Conservation (phyloP, 73 alveolate genomes). For the Paramecium bursaria region DNA sequence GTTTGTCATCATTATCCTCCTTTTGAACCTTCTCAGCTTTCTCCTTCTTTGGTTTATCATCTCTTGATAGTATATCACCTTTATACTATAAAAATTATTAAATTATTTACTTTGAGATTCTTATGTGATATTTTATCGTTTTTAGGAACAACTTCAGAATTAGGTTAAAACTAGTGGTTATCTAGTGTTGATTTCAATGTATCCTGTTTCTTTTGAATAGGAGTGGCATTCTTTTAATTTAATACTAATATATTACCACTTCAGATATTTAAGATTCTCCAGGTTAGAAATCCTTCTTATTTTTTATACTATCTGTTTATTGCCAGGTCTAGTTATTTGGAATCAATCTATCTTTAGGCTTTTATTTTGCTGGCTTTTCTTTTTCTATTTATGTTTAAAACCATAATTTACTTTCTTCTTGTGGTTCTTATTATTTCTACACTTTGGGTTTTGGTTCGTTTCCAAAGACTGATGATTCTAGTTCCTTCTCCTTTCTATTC, state of each 20-base stretch:
- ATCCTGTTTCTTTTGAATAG: conserved; percentile 42
- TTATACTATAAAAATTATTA: neutral
- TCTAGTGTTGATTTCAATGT: conserved; percentile 25
- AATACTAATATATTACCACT: too few relatives aligned
- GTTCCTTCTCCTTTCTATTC: conserved; percentile 40
- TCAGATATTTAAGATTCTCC: conserved; percentile 18
- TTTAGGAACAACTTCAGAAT: conserved; percentile 17
- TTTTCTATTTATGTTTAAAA: neutral
- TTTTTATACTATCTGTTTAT: conserved; percentile 54
- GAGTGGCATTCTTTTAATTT: too few relatives aligned
- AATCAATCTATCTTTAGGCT: conserved; percentile 51
- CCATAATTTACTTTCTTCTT: conserved; percentile 16
- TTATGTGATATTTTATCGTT: conserved; percentile 48
- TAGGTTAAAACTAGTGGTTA: conserved; percentile 44
- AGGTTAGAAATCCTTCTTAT: conserved; percentile 48
- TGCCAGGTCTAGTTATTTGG: conserved; percentile 59
- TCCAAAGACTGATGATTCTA: conserved; percentile 48
- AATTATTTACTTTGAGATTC: conserved; percentile 7
- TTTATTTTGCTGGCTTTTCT: conserved; percentile 4
- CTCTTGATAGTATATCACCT: conserved; percentile 13
- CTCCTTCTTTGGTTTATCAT: conserved; percentile 1
- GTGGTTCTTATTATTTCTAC: neutral
- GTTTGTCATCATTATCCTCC: too few relatives aligned
- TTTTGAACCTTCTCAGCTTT: too few relatives aligned
- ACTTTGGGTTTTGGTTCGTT: conserved; percentile 20